Evolutionary conservation across 306 rosid species (phyloP), one percentile per base, ranked within the genome.

Genomic region (Quercus gilva): DNA sequence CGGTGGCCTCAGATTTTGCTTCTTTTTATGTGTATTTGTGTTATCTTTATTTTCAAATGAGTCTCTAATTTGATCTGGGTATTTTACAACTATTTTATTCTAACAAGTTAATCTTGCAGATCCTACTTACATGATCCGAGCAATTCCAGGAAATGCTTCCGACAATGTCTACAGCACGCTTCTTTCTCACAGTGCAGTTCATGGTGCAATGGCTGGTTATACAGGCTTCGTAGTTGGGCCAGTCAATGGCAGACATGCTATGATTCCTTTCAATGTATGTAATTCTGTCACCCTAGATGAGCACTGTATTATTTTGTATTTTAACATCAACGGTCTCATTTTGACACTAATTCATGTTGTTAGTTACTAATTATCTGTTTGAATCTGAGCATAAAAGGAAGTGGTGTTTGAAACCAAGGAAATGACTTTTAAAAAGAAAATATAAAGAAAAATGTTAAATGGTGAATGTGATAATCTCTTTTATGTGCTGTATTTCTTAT

Each of bases 121-220:
- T 90, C 98, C 98, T 41, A 94, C 97, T 13, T 94, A 94, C 90
- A 94, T 94, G 98, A 91, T 94, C 81, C 91, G 98, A 26, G 98
- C 97, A 61, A 70, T 94, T 87, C 98, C 95, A 69, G 78, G 98
- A 81, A 94, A 90, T 86, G 98, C 94, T 74, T 91, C 98, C 1
- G 98, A 94, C 82, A 94, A 90, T 61, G 95, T 94, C 80, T 91
- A 91, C 83, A 90, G 95, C 83, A 94, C 98, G 61, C 93, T 91
- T 56, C 97, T 94, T 82, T 97, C 93, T 75, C 98, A 94, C 76
- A 94, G 97, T 82, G 97, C 93, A 29, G 93, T 94, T 76, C 98
- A 94, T 81, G 98, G 98, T 56, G 94, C 95, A 72, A 94, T 94
- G 98, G 97, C 97, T 10, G 98, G 98, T 79, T 94, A 87, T 79